Conservation (phyloP, 352 stramenopile genomes). For the Phytophthora ohioensis region DNA sequence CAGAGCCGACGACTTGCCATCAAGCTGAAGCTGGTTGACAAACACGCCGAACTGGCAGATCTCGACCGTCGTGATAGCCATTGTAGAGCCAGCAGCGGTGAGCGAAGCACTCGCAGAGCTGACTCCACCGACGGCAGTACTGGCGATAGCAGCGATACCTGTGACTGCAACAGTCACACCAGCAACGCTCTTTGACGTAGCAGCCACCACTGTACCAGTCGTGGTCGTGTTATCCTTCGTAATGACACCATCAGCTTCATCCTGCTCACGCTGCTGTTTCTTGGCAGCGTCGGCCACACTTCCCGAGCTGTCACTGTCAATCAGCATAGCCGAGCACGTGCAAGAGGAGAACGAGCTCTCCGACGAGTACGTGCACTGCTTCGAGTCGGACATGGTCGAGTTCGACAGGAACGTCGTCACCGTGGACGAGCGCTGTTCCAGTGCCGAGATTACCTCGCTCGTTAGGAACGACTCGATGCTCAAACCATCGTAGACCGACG, state of each 20-base stretch:
- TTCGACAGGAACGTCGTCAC: conserved; percentile 63
- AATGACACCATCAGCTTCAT: conserved; percentile 64
- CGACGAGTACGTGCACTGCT: conserved; percentile 71
- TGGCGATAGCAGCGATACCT: conserved; percentile 77
- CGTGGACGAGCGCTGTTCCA: conserved; percentile 47
- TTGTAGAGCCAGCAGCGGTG: conserved; percentile 62
- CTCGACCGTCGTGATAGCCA: conserved; percentile 79
- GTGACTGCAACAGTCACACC: conserved; percentile 76
- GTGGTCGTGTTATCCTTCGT: conserved; percentile 69
- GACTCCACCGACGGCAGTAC: conserved; percentile 53
- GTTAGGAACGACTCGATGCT: conserved; percentile 68
- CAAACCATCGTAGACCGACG: conserved; percentile 65
- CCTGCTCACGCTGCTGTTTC: conserved; percentile 61
- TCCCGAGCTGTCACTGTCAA: conserved; percentile 47
- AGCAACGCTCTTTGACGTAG: conserved; percentile 74
- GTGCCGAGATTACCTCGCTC: conserved; percentile 51
- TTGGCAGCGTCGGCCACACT: conserved; percentile 61
- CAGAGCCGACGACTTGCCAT: conserved; percentile 76
- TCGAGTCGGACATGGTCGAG: conserved; percentile 61
- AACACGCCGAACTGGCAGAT: conserved; percentile 85
- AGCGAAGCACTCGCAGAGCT: conserved; percentile 57
- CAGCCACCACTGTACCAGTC: conserved; percentile 64
- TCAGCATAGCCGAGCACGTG: conserved; percentile 66
- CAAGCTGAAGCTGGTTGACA: conserved; percentile 78
- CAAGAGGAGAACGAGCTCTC: conserved; percentile 76